Evolutionary conservation across 2,329 filamentous ascomycete genomes (phyloP).

Genomic region (Pyrenophora teres): DNA sequence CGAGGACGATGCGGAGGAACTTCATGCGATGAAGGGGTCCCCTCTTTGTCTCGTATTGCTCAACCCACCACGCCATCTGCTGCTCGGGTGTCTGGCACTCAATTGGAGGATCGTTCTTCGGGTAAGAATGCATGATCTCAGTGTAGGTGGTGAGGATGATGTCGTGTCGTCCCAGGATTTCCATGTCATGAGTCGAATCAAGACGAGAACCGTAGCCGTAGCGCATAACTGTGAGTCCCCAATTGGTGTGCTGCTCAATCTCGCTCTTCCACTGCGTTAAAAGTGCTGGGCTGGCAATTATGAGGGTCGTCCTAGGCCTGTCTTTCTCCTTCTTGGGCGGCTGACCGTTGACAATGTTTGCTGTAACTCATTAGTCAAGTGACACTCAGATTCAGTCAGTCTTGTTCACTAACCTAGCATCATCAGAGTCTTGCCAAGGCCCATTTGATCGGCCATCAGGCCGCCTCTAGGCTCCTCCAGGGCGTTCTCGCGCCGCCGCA

Average conservation of each 20-base stretch:
- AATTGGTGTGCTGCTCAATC: conserved; percentile 36
- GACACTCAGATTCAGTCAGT: neutral
- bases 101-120: conserved; percentile 47
- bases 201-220: conserved; percentile 33
- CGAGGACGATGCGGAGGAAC: conserved; percentile 59
- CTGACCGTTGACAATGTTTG: conserved; percentile 52
- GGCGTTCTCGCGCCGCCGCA: conserved; percentile 57
- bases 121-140: conserved; percentile 51
- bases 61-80: conserved; percentile 49
- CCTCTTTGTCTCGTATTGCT: conserved; percentile 35
- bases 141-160: conserved; percentile 51
- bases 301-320: conserved; percentile 45
- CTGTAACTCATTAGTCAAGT: conserved; percentile 27
- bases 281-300: conserved; percentile 50
- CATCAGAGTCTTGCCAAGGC: conserved; percentile 50
- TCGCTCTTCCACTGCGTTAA: conserved; percentile 49
- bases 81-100: conserved; percentile 44
- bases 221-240: conserved; percentile 27
- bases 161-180: conserved; percentile 31
- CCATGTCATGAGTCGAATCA: conserved; percentile 20
- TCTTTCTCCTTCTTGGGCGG: conserved; percentile 7
- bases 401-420: conserved; percentile 34
- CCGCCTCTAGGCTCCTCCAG: conserved; percentile 46
- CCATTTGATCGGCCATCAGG: conserved; percentile 51
- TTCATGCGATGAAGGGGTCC: conserved; percentile 40